Evolutionary conservation across 2,329 filamentous ascomycete species (phyloP).

Genomic region (Penicillium sp.): DNA sequence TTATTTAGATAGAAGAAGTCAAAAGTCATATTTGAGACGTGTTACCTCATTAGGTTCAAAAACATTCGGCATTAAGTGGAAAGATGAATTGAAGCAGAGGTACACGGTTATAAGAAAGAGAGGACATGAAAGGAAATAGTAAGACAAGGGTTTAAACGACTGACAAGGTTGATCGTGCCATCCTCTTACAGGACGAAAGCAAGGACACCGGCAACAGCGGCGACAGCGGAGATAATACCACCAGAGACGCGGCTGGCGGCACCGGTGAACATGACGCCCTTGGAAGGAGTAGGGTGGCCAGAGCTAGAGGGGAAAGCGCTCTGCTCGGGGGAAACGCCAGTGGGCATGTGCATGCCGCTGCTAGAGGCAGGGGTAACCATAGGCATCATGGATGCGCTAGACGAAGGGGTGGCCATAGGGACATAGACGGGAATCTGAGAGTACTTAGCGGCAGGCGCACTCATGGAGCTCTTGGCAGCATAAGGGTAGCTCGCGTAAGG

Average conservation of each 20-base stretch:
- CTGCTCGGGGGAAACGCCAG: constrained; percentile 49
- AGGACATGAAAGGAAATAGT: not conserved
- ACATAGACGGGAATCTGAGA: constrained; percentile 31
- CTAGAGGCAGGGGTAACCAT: constrained; percentile 30
- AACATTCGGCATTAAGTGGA: not conserved
- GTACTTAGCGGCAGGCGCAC: constrained; percentile 18
- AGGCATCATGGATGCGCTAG: constrained; percentile 27
- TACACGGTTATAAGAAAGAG: constrained; percentile 6
- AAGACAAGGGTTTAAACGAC: constrained; percentile 8
- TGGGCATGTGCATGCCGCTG: constrained; percentile 32
- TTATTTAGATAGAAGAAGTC: not conserved
- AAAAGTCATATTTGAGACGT: not conserved
- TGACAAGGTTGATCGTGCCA: constrained; percentile 2
- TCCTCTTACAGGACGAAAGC: constrained; percentile 28
- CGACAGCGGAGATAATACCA: constrained; percentile 23
- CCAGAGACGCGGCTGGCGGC: constrained; percentile 21
- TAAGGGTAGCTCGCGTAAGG: constrained; percentile 9
- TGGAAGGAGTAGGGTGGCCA: constrained; percentile 36
- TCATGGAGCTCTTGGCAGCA: constrained; percentile 9
- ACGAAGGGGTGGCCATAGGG: constrained; percentile 18
- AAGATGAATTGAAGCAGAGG: constrained; percentile 5
- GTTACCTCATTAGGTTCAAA: not conserved
- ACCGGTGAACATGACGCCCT: constrained; percentile 26
- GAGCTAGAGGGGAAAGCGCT: constrained; percentile 27
- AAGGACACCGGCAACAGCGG: constrained; percentile 27